Evolutionary conservation across 306 rosid genomes (phyloP).

Genomic region (Cucurbita argyrosperma): DNA sequence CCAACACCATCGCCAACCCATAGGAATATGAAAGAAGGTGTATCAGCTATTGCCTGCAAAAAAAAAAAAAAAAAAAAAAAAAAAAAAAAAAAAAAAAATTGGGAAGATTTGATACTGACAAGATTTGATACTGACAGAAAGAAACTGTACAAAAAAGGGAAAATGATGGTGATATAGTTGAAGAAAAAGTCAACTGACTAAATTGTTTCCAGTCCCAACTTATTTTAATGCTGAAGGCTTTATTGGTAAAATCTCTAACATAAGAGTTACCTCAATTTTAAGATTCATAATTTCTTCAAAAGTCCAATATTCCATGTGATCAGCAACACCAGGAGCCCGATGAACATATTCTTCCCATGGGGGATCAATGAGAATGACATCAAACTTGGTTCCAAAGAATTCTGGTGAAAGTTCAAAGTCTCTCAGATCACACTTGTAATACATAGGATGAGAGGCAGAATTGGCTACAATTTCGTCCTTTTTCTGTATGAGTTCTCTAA

Average conservation of each 20-base stretch:
- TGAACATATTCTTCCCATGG: slow-evolving; percentile 99
- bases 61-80: background rate
- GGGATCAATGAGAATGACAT: slow-evolving; percentile 96
- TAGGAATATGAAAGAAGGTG: slow-evolving; percentile 94
- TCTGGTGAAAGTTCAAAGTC: slow-evolving; percentile 90
- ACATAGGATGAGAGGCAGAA: slow-evolving; percentile 79
- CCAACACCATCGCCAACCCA: slow-evolving; percentile 99
- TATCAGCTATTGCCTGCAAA: slow-evolving; percentile 91
- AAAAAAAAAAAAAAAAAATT: background rate
- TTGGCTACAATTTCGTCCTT: slow-evolving; percentile 89
- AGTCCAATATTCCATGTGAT: slow-evolving; percentile 92
- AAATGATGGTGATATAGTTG: background rate
- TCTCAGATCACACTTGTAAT: slow-evolving; percentile 62
- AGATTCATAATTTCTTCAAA: slow-evolving; percentile 98
- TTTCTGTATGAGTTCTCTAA: slow-evolving; percentile 96
- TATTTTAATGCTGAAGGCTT: background rate
- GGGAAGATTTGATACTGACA: background rate
- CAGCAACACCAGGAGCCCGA: slow-evolving; percentile 99
- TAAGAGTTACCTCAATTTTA: slow-evolving; percentile 69
- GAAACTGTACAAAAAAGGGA: background rate
- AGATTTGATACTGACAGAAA: background rate
- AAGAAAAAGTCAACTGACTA: background rate
- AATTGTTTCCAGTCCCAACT: background rate
- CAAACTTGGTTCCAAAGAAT: slow-evolving; percentile 93
- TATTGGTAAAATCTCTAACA: background rate